Percentiles rank a stretch among this genome's conserved stretches.
Evolutionary conservation across 2,329 filamentous ascomycete genomes (phyloP).

Genomic region (Penicillium hordei): DNA sequence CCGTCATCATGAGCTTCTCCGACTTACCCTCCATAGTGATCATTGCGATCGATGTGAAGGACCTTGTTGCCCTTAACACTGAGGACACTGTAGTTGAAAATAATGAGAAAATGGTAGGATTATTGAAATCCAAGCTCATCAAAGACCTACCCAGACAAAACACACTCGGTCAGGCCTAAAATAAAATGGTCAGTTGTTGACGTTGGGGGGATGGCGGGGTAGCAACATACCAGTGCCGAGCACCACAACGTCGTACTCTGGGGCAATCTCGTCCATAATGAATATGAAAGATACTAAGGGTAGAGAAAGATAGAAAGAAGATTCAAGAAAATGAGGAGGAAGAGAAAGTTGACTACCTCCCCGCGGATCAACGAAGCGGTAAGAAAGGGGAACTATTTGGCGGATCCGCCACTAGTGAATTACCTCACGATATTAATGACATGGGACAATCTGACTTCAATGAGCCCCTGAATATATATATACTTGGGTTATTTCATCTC

Average conservation of each 20-base stretch:
- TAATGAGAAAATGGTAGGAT: conserved; percentile 19
- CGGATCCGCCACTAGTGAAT: conserved; percentile 29
- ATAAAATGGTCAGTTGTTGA: conserved; percentile 26
- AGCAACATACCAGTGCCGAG: conserved; percentile 82
- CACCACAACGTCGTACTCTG: conserved; percentile 98
- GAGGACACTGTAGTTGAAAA: conserved; percentile 64
- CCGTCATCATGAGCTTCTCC: conserved; percentile 20
- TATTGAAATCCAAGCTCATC: conserved; percentile 18
- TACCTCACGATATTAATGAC: conserved; percentile 13
- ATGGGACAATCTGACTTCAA: not conserved
- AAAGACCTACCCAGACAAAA: conserved; percentile 83
- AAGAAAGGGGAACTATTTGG: conserved; percentile 28
- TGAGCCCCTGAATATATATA: conserved; percentile 5
- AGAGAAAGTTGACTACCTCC: conserved; percentile 24
- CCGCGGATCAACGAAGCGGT: conserved; percentile 32
- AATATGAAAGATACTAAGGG: conserved; percentile 17
- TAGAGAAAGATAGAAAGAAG: conserved; percentile 17
- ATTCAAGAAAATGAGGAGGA: conserved; percentile 17
- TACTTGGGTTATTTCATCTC: conserved; percentile 6
- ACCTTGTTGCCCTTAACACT: conserved; percentile 99
- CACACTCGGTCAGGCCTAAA: conserved; percentile 93
- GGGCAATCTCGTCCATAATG: conserved; percentile 95
- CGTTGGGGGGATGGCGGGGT: conserved; percentile 34
- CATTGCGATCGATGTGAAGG: conserved; percentile 96
- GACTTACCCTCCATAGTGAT: conserved; percentile 94